A percentile compares a stretch with the other conserved stretches of the same genome.
These are phyloP conservation scores for Wickerhamiella cacticola DNA, from an alignment of 805 yeast genomes.

Conservation along the genomic window DNA sequence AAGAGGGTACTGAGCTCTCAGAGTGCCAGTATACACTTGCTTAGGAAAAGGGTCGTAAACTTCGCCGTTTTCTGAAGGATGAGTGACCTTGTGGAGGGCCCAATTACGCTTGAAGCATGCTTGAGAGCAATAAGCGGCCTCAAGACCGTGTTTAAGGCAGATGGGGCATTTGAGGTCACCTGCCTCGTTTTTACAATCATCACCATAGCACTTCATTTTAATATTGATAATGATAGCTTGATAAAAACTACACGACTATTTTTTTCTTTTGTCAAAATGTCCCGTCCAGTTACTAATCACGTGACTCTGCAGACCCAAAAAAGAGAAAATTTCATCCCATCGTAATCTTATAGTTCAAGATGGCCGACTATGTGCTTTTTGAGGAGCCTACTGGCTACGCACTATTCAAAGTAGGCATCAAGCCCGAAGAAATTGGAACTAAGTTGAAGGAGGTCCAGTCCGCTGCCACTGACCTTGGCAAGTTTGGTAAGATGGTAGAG, in stretches of 20 bases:
- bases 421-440: slow-evolving; percentile 89
- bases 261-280: slow-evolving; percentile 3
- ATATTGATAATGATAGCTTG: no score
- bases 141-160: slow-evolving; percentile 61
- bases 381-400: slow-evolving; percentile 99
- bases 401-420: slow-evolving; percentile 81
- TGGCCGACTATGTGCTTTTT: slow-evolving; percentile 85
- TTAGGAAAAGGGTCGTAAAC: slow-evolving; percentile 80
- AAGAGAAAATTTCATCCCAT: not conserved
- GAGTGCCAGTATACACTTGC: slow-evolving; percentile 56
- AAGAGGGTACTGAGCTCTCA: slow-evolving; percentile 74
- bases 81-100: slow-evolving; percentile 56
- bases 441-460: slow-evolving; percentile 89
- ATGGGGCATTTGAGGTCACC: slow-evolving; percentile 81
- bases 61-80: slow-evolving; percentile 37
- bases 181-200: slow-evolving; percentile 77
- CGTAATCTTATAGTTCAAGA: slow-evolving; percentile 15
- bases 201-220: slow-evolving; percentile 53
- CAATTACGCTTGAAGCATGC: slow-evolving; percentile 59
- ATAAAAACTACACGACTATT: no score
- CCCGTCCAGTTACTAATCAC: not conserved
- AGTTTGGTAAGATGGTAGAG: slow-evolving; percentile 85
- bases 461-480: slow-evolving; percentile 71
- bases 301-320: not conserved
- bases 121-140: slow-evolving; percentile 67